Conservation (phyloP, 192 early-diverging fungal genomes). For the Mortierella hygrophila region DNA sequence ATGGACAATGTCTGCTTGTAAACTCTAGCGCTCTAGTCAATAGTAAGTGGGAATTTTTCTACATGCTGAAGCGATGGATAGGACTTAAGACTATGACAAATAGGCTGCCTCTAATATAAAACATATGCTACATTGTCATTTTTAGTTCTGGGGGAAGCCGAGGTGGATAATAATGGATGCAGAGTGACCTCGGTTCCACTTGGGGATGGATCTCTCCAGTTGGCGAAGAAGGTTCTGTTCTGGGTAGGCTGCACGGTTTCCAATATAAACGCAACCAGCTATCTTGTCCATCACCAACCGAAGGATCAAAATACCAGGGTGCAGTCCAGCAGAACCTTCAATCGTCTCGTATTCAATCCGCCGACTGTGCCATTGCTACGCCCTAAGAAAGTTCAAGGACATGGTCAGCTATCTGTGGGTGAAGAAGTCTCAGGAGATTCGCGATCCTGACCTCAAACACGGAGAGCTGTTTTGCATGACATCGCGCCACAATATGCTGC, state of each 20-base stretch:
- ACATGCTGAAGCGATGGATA: too few species aligned
- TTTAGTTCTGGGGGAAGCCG: slow-evolving; percentile 8
- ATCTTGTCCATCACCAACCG: not conserved
- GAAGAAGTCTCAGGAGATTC: not conserved
- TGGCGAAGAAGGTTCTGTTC: slow-evolving; percentile 15
- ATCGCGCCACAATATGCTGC: slow-evolving; percentile 17
- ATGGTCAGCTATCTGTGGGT: slow-evolving; percentile 11
- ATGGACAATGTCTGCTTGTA: not conserved
- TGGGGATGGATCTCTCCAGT: not conserved
- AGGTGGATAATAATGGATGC: not conserved
- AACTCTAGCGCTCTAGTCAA: not conserved
- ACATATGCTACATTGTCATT: not conserved
- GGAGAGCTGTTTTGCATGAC: slow-evolving; percentile 16
- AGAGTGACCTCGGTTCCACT: not conserved
- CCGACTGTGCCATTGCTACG: slow-evolving; percentile 16
- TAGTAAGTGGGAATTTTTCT: not conserved
- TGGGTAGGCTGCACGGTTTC: not conserved
- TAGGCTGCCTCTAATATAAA: not conserved
- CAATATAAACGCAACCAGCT: not conserved
- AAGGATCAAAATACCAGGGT: not conserved
- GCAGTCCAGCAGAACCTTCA: not conserved
- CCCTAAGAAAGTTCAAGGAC: not conserved
- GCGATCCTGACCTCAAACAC: slow-evolving; percentile 12
- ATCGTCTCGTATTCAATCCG: slow-evolving; percentile 4
- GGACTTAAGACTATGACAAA: not conserved